Conservation (phyloP, 2,329 filamentous ascomycete species). For the Pyrenophora graminea region DNA sequence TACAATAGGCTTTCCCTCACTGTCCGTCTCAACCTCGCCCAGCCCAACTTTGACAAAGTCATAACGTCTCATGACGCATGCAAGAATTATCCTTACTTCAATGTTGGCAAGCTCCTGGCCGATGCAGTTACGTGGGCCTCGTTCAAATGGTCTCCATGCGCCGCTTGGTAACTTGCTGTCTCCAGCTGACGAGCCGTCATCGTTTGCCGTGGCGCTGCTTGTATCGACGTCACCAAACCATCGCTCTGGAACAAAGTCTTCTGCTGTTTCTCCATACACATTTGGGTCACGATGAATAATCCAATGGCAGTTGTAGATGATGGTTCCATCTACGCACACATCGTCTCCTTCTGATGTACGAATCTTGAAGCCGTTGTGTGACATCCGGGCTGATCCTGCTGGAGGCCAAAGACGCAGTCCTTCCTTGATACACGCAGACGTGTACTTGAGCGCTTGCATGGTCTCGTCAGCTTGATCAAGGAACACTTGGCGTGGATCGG, state of each 20-base stretch:
- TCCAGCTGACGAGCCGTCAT: slow-evolving; percentile 10
- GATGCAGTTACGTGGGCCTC: slow-evolving; percentile 61
- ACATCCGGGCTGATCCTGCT: slow-evolving; percentile 50
- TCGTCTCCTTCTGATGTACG: slow-evolving; percentile 49
- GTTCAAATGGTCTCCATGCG: slow-evolving; percentile 61
- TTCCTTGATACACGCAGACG: slow-evolving; percentile 60
- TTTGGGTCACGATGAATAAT: slow-evolving; percentile 45
- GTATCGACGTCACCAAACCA: slow-evolving; percentile 46
- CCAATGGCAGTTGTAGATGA: slow-evolving; percentile 51
- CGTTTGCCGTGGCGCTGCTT: slow-evolving; percentile 20
- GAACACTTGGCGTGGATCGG: slow-evolving; percentile 49
- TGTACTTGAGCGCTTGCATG: slow-evolving; percentile 57
- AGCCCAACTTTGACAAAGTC: slow-evolving; percentile 43
- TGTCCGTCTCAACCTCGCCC: slow-evolving; percentile 33
- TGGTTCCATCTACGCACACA: slow-evolving; percentile 50
- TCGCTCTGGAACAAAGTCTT: slow-evolving; percentile 43
- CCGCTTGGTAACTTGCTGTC: slow-evolving; percentile 42
- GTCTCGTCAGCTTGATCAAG: slow-evolving; percentile 52
- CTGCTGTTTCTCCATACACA: slow-evolving; percentile 38
- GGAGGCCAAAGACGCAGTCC: slow-evolving; percentile 59
- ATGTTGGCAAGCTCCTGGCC: slow-evolving; percentile 61
- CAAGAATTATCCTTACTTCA: slow-evolving; percentile 58
- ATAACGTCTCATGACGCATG: slow-evolving; percentile 40
- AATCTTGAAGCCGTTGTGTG: slow-evolving; percentile 48
- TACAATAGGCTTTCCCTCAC: slow-evolving; percentile 30